Percentiles rank a stretch among this genome's conserved stretches.
These are phyloP conservation scores for Suhomyces bokatorum DNA, from an alignment of 1,139 yeast species.

Conservation along the genomic window DNA sequence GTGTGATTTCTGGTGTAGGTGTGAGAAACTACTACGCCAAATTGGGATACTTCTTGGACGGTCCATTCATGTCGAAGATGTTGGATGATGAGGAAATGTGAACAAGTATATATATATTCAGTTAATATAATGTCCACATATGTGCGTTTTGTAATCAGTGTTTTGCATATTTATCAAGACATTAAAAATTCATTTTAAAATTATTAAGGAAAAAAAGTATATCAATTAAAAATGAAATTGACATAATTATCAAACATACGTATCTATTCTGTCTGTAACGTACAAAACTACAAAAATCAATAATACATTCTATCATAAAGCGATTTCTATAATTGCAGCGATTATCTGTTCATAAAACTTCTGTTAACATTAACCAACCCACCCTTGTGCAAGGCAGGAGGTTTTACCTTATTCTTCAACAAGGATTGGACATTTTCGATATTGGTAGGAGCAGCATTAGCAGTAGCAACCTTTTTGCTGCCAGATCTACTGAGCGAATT, in stretches of 20 bases:
- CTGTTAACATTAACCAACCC: slow-evolving; percentile 27
- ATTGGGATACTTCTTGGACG: slow-evolving; percentile 88
- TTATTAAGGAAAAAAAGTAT: no score
- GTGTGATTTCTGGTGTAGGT: slow-evolving; percentile 97
- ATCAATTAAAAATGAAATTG: no score
- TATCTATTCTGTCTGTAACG: neutral
- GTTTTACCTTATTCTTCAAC: slow-evolving; percentile 40
- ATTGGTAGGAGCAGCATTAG: slow-evolving; percentile 17
- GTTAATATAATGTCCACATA: no score
- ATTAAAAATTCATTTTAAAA: no score
- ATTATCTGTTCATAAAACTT: slow-evolving; percentile 13
- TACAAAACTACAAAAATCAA: slow-evolving; percentile 1
- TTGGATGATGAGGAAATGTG: slow-evolving; percentile 18
- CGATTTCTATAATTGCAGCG: slow-evolving; percentile 1
- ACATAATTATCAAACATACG: neutral
- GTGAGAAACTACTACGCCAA: slow-evolving; percentile 94
- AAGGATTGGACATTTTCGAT: slow-evolving; percentile 39
- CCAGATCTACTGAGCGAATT: slow-evolving; percentile 14
- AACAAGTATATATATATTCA: neutral
- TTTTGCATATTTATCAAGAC: no score
- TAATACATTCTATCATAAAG: slow-evolving; percentile 6
- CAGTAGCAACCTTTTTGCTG: slow-evolving; percentile 10
- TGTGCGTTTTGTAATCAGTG: no score
- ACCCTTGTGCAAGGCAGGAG: slow-evolving; percentile 48
- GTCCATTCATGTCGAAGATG: slow-evolving; percentile 90